Evolutionary conservation across 1,139 yeast species (phyloP).

Genomic region (Kurtzmaniella quercitrusa): DNA sequence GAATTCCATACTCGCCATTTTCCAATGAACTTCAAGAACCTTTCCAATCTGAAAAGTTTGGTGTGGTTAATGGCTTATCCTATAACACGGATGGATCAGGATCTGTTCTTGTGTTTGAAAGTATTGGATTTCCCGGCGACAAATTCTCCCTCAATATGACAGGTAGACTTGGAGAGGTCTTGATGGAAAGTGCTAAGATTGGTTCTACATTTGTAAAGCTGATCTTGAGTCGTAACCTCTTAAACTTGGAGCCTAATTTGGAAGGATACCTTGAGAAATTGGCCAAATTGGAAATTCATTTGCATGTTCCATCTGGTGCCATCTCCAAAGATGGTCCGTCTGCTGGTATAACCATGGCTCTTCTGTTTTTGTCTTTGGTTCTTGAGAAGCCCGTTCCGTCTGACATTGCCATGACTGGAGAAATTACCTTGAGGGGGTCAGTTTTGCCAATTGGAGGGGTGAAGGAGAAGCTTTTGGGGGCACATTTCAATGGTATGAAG

Average conservation of each 20-base stretch:
- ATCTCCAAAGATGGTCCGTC: constrained; percentile 90
- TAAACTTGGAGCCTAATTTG: constrained; percentile 20
- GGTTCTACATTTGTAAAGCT: constrained; percentile 73
- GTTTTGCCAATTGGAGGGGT: constrained; percentile 89
- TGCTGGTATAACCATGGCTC: constrained; percentile 88
- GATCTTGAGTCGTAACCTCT: constrained; percentile 36
- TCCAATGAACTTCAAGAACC: constrained; percentile 25
- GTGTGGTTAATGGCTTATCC: constrained; percentile 88
- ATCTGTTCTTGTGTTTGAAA: constrained; percentile 75
- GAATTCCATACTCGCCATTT: constrained; percentile 41
- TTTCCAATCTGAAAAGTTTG: constrained; percentile 40
- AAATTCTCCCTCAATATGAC: constrained; percentile 56
- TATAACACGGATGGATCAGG: constrained; percentile 90
- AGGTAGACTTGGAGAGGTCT: constrained; percentile 79
- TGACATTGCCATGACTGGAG: constrained; percentile 89
- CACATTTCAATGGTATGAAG: constrained; percentile 62
- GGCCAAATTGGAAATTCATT: constrained; percentile 60
- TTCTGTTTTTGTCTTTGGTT: constrained; percentile 70
- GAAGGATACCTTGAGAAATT: constrained; percentile 27
- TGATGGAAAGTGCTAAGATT: constrained; percentile 78
- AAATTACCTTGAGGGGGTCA: constrained; percentile 80
- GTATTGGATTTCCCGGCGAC: constrained; percentile 50
- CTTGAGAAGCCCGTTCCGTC: constrained; percentile 63
- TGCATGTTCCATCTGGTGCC: constrained; percentile 90
- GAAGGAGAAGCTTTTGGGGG: constrained; percentile 80